A percentile compares a stretch with the other conserved stretches of the same genome.
Conservation (phyloP, 2,329 filamentous ascomycete species). For the Malbranchea zuffiana region DNA sequence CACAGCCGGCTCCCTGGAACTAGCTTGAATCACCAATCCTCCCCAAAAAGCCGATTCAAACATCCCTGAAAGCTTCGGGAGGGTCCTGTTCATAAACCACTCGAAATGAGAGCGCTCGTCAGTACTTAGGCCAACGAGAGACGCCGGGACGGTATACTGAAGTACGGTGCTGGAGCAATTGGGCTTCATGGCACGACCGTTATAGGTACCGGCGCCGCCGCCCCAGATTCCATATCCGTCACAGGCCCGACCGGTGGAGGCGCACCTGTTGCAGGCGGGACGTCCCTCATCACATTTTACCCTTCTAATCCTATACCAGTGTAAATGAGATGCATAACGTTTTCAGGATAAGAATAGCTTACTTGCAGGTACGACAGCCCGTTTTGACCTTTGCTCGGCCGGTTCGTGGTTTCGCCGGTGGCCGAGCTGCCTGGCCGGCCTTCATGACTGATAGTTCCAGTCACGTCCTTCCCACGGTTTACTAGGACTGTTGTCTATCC, state of each 20-base stretch:
- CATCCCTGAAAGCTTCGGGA: slow-evolving; percentile 27
- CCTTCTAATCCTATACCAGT: slow-evolving; percentile 15
- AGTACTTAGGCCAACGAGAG: neutral
- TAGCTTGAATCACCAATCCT: slow-evolving; percentile 31
- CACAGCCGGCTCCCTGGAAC: slow-evolving; percentile 30
- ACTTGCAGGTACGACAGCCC: slow-evolving; percentile 27
- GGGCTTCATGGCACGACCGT: slow-evolving; percentile 9
- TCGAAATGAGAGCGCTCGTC: slow-evolving; percentile 16
- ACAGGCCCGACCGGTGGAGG: slow-evolving; percentile 23
- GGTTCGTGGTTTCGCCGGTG: too few species aligned
- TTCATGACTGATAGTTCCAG: too few species aligned
- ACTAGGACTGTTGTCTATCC: too few species aligned
- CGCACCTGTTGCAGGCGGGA: slow-evolving; percentile 25
- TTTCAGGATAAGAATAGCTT: slow-evolving; percentile 9
- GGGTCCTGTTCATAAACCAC: slow-evolving; percentile 21
- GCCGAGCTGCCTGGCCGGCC: too few species aligned
- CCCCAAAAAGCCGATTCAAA: slow-evolving; percentile 33
- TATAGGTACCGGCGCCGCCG: slow-evolving; percentile 23
- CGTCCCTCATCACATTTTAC: slow-evolving; percentile 26
- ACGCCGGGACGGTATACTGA: neutral
- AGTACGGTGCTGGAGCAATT: neutral
- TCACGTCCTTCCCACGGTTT: too few species aligned
- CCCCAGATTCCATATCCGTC: slow-evolving; percentile 38
- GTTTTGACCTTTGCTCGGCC: too few species aligned
- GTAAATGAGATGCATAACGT: too few species aligned